phyloP scores from a whole-genome alignment of 495 filamentous ascomycete genomes.

The Daldinia concentrica region DNA sequence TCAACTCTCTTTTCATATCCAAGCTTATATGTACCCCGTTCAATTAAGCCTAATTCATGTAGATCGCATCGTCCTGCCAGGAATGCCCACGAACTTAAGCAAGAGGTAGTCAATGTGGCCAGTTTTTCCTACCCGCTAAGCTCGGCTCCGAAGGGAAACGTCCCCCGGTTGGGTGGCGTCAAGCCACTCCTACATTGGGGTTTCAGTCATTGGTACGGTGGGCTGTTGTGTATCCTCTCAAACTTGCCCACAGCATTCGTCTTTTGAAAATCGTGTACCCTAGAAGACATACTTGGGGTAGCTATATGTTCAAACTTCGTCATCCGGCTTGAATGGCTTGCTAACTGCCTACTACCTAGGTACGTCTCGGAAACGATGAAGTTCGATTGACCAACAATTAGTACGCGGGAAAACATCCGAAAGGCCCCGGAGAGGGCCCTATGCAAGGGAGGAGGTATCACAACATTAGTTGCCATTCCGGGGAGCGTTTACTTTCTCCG shows the following conservation, averaged over 20 bases:
- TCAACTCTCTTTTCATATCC: not conserved
- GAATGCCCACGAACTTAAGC: not conserved
- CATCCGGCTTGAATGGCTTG: not conserved
- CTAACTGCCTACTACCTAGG: not conserved
- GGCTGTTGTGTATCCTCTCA: constrained; percentile 20
- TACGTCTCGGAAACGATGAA: not conserved
- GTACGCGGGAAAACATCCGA: not conserved
- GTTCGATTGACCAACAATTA: too few species aligned
- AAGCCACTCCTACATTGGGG: constrained; percentile 26
- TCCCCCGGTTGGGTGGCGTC: constrained; percentile 24
- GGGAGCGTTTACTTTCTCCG: constrained; percentile 10
- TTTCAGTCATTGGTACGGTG: constrained; percentile 22
- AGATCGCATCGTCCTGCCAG: constrained; percentile 19
- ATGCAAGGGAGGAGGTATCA: not conserved
- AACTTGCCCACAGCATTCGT: not conserved
- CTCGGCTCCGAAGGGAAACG: constrained; percentile 24
- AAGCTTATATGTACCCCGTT: constrained; percentile 5
- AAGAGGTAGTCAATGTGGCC: not conserved
- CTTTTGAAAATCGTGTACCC: not conserved
- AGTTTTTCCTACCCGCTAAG: constrained; percentile 17
- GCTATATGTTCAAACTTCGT: not conserved
- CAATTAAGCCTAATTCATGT: constrained; percentile 11
- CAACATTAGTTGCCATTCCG: constrained; percentile 14
- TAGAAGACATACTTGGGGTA: not conserved
- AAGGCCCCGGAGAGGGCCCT: not conserved